phyloP scores from a whole-genome alignment of 2,329 filamentous ascomycete genomes.

The Trichoderma atroviride region DNA sequence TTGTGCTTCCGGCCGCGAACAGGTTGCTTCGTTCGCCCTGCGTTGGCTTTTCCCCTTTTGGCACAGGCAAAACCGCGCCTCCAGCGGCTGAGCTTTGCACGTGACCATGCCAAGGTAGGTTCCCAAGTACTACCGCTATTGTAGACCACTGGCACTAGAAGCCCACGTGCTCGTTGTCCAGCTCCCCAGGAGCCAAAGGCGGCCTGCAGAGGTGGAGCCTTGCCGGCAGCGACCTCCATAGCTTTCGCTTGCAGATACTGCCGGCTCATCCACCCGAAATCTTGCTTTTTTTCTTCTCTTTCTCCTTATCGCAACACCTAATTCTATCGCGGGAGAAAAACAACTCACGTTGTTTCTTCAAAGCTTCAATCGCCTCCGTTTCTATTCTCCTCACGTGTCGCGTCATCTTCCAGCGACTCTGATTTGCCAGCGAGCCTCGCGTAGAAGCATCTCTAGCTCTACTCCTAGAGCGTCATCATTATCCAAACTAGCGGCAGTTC shows the following conservation, averaged over 20 bases:
- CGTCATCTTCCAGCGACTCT: neutral
- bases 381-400: neutral
- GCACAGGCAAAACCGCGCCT: constrained; percentile 25
- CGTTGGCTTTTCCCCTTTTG: constrained; percentile 36
- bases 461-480: constrained; percentile 4
- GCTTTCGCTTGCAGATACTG: constrained; percentile 18
- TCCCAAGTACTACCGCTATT: no score
- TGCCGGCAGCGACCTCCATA: neutral
- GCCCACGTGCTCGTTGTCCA: constrained; percentile 37
- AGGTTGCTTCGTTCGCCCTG: constrained; percentile 31
- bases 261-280: constrained; percentile 3
- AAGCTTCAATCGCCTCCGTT: neutral
- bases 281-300: constrained; percentile 15
- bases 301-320: neutral
- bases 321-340: neutral
- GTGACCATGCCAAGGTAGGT: constrained; percentile 30
- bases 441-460: neutral
- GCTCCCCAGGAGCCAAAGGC: constrained; percentile 11
- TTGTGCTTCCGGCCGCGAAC: constrained; percentile 24
- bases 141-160: no score
- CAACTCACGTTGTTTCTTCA: neutral
- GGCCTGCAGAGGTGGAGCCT: constrained; percentile 14
- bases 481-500: constrained; percentile 3
- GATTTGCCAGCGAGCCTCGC: neutral
- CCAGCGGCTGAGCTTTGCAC: constrained; percentile 33